Evolutionary conservation across 2,329 filamentous ascomycete species (phyloP).

Genomic region (Sarocladiaceae sp.): DNA sequence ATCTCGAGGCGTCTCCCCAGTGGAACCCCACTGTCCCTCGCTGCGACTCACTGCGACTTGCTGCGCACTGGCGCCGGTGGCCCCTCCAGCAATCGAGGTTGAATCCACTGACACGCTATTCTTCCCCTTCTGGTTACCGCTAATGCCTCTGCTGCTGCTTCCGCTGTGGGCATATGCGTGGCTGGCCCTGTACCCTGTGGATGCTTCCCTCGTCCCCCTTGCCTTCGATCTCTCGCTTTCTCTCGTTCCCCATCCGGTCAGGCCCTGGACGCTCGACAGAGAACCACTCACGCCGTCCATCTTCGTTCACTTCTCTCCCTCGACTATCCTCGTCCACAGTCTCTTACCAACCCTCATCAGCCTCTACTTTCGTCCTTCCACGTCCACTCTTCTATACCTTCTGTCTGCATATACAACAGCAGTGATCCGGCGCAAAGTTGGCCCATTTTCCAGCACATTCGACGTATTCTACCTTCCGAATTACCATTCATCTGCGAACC

Average conservation of each 20-base stretch:
- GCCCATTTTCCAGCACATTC: no score
- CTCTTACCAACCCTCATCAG: not conserved
- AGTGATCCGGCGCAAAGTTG: no score
- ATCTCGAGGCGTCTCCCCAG: not conserved
- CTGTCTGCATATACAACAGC: no score
- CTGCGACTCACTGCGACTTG: constrained; percentile 2
- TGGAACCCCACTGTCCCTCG: not conserved
- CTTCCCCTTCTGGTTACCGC: not conserved
- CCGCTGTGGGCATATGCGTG: not conserved
- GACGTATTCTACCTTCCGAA: no score
- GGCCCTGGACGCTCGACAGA: no score
- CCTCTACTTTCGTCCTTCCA: not conserved
- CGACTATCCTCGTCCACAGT: constrained; percentile 2
- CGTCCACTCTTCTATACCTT: no score
- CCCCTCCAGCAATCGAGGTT: not conserved
- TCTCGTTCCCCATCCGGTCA: no score
- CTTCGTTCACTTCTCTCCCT: no score
- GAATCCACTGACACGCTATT: constrained; percentile 8
- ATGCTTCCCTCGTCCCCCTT: constrained; percentile 7
- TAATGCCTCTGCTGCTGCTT: not conserved
- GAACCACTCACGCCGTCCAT: not conserved
- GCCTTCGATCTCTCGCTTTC: constrained; percentile 6
- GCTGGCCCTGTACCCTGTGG: not conserved
- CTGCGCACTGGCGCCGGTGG: no score
- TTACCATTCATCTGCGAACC: no score